A percentile compares a stretch with the other conserved stretches of the same genome.
These are phyloP conservation scores for Chrysanthemum seticuspe DNA, from an alignment of 129 eudicot species.

Conservation along the genomic window DNA sequence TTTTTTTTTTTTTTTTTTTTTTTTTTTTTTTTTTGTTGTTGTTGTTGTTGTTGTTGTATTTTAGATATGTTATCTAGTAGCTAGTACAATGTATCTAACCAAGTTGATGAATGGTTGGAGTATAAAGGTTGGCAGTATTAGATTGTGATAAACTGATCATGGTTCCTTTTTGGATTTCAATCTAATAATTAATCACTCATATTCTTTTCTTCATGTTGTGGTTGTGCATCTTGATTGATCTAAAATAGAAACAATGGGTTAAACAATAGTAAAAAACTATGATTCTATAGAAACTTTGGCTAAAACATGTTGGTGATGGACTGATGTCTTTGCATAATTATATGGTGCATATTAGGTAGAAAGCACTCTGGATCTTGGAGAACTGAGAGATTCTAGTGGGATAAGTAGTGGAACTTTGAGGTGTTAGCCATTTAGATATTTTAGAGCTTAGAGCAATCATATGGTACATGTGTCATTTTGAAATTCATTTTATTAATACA, in stretches of 20 bases:
- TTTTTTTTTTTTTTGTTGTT: too few relatives aligned
- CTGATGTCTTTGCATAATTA: not conserved
- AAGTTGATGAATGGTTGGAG: slow-evolving; percentile 25
- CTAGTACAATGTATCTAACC: slow-evolving; percentile 15
- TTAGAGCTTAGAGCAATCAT: not conserved
- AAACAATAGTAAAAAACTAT: too few relatives aligned
- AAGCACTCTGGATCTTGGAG: slow-evolving; percentile 26
- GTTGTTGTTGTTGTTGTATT: too few relatives aligned
- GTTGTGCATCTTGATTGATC: not conserved
- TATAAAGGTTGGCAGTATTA: not conserved
- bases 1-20: too few relatives aligned
- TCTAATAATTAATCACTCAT: not conserved
- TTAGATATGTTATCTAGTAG: too few relatives aligned
- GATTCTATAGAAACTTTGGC: not conserved
- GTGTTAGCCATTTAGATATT: slow-evolving; percentile 31
- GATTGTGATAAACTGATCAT: not conserved
- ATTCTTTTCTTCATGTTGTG: not conserved
- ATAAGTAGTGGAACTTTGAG: slow-evolving; percentile 49
- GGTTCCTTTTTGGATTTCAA: not conserved
- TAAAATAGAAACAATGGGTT: not conserved
- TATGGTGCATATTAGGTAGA: slow-evolving; percentile 35
- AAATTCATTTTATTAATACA: too few relatives aligned
- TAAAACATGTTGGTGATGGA: not conserved
- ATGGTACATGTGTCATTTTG: too few relatives aligned
- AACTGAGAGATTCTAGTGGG: slow-evolving; percentile 27